Evolutionary conservation across 371 early-diverging fungal species (phyloP).

Genomic region (Syncephalastrum sp.): DNA sequence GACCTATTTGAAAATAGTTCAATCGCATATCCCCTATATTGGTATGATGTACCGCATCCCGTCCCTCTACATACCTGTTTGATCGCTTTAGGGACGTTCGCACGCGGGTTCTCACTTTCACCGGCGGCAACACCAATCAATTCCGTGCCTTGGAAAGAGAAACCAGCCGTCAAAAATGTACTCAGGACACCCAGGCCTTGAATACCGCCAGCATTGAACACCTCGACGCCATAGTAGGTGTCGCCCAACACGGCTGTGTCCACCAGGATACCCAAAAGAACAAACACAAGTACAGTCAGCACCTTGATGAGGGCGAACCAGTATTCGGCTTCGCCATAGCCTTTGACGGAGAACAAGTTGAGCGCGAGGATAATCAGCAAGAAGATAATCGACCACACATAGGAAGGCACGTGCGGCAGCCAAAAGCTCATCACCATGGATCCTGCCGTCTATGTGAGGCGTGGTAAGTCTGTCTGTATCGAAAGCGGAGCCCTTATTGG

Average conservation of each 20-base stretch:
- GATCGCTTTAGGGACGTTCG: slow-evolving; percentile 59
- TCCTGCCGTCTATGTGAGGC: slow-evolving; percentile 18
- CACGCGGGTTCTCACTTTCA: slow-evolving; percentile 72
- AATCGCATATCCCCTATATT: too few species aligned
- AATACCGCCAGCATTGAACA: slow-evolving; percentile 32
- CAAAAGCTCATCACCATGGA: slow-evolving; percentile 61
- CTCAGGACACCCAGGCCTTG: slow-evolving; percentile 34
- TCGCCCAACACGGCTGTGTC: slow-evolving; percentile 53
- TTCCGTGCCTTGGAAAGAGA: slow-evolving; percentile 88
- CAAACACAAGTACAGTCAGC: slow-evolving; percentile 62
- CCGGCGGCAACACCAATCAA: slow-evolving; percentile 76
- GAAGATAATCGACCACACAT: slow-evolving; percentile 51
- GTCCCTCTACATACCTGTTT: slow-evolving; percentile 22
- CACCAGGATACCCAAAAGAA: slow-evolving; percentile 63
- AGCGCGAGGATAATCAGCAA: slow-evolving; percentile 45
- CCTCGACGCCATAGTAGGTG: slow-evolving; percentile 26
- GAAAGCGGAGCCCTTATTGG: background rate
- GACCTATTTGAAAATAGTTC: slow-evolving; percentile 19
- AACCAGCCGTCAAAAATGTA: slow-evolving; percentile 78
- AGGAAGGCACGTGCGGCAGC: slow-evolving; percentile 61
- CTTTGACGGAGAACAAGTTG: slow-evolving; percentile 55
- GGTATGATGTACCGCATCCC: background rate
- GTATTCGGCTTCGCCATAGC: slow-evolving; percentile 52
- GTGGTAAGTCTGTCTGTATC: background rate
- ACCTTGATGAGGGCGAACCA: slow-evolving; percentile 74